phyloP scores from a whole-genome alignment of 768 basidiomycete genomes.

The Agrocybe praecox region DNA sequence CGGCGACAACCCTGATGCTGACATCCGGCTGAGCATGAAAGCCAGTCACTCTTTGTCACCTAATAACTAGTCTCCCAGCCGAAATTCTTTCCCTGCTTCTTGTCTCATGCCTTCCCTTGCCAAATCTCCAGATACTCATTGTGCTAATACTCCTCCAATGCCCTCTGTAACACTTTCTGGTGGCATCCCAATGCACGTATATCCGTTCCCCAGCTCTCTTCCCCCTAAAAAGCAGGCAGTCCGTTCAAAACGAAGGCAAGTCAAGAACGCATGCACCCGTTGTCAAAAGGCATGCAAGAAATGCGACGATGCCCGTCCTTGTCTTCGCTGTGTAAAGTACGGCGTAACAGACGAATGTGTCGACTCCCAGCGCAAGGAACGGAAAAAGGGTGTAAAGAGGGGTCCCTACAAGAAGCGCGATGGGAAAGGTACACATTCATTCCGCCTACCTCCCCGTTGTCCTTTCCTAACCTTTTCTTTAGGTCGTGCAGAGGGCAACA shows the following conservation, averaged over 20 bases:
- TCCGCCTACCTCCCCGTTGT: constrained; percentile 5
- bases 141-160: constrained; percentile 28
- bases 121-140: constrained; percentile 33
- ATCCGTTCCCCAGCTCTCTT: constrained; percentile 58
- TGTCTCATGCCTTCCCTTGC: constrained; percentile 35
- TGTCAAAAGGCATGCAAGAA: constrained; percentile 94
- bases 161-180: constrained; percentile 34
- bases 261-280: constrained; percentile 91
- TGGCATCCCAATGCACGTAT: constrained; percentile 70
- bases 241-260: constrained; percentile 81
- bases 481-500: constrained; percentile 62
- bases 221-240: constrained; percentile 42
- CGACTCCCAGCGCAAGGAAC: constrained; percentile 90
- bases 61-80: constrained; percentile 11
- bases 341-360: constrained; percentile 85
- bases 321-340: constrained; percentile 91
- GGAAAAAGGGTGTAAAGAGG: constrained; percentile 85
- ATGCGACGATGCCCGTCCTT: constrained; percentile 90
- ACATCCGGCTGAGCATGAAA: constrained; percentile 17
- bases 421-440: constrained; percentile 65
- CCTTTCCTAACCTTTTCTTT: constrained; percentile 39
- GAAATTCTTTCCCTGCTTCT: constrained; percentile 20
- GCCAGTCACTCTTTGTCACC: constrained; percentile 21
- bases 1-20: constrained; percentile 15
- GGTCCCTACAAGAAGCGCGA: constrained; percentile 96